Conservation (phyloP, 1,284 basidiomycete genomes). For the Ustilago hordei region DNA sequence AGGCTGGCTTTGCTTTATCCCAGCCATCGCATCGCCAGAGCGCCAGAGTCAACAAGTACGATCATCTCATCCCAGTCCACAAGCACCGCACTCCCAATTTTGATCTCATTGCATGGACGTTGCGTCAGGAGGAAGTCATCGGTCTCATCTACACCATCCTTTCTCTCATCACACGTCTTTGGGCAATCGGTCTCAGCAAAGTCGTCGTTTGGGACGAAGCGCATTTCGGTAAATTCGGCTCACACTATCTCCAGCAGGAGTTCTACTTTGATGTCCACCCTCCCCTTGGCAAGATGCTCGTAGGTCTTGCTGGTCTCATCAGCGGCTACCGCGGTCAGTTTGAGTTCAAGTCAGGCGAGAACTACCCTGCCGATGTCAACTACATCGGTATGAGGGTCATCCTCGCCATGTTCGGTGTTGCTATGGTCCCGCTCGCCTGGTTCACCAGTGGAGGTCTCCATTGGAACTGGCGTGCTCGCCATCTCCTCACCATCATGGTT, state of each 20-base stretch:
- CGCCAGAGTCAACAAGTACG: conserved; percentile 54
- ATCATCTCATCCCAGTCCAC: conserved; percentile 62
- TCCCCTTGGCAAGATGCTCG: conserved; percentile 97
- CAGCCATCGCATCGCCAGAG: conserved; percentile 3
- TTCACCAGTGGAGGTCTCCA: conserved; percentile 95
- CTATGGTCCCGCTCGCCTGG: conserved; percentile 95
- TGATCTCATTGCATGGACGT: conserved; percentile 38
- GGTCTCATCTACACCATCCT: conserved; percentile 86
- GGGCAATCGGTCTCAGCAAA: conserved; percentile 88
- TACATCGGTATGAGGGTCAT: conserved; percentile 95
- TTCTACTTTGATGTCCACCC: conserved; percentile 77
- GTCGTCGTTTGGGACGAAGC: conserved; percentile 94
- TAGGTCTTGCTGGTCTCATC: conserved; percentile 89
- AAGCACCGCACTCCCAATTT: conserved; percentile 48
- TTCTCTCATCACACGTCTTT: conserved; percentile 92
- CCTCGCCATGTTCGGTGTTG: conserved; percentile 91
- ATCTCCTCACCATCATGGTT: conserved; percentile 93
- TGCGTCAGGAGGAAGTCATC: conserved; percentile 58
- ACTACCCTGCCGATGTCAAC: conserved; percentile 86
- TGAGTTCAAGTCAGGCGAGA: conserved; percentile 92
- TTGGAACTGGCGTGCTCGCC: conserved; percentile 88
- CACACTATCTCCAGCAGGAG: conserved; percentile 88
- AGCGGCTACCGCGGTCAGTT: conserved; percentile 91
- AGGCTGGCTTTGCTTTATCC: conserved; percentile 36
- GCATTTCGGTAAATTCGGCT: conserved; percentile 73